phyloP scores from a whole-genome alignment of 1,139 yeast species.

The Casaregolazyma lundiana region DNA sequence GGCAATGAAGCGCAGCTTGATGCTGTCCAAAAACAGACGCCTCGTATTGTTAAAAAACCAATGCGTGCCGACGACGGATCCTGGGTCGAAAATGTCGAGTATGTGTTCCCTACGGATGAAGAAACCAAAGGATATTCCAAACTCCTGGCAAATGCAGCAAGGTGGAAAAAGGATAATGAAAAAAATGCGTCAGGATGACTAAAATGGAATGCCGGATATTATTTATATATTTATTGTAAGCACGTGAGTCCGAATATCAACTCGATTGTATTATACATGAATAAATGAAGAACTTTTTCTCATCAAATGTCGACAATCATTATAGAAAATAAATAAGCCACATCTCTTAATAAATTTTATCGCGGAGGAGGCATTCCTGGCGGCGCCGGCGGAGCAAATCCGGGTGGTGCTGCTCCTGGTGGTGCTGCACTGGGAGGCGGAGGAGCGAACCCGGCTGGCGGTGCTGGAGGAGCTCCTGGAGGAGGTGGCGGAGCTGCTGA shows the following conservation, averaged over 20 bases:
- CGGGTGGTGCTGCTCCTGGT: constrained; percentile 15
- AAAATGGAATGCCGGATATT: too few species aligned
- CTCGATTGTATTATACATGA: too few species aligned
- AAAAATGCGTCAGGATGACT: too few species aligned
- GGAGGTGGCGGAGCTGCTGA: constrained; percentile 30
- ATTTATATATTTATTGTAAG: too few species aligned
- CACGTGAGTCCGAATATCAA: too few species aligned
- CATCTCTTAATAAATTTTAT: not conserved
- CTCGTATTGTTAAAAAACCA: constrained; percentile 51
- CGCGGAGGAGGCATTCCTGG: constrained; percentile 6
- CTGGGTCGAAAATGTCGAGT: constrained; percentile 57
- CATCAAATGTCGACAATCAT: too few species aligned
- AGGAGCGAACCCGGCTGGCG: constrained; percentile 17
- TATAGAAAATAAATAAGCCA: constrained; percentile 1
- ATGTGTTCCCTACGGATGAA: constrained; percentile 53
- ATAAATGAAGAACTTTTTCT: too few species aligned
- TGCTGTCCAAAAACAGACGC: constrained; percentile 47
- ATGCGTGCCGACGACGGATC: constrained; percentile 43
- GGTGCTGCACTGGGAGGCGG: constrained; percentile 19
- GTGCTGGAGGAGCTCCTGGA: constrained; percentile 17
- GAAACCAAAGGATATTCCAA: constrained; percentile 39
- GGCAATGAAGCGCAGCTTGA: constrained; percentile 43
- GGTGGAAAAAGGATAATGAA: constrained; percentile 42
- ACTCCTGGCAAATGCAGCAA: constrained; percentile 59
- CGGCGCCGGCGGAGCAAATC: too few species aligned